Conservation (phyloP, 2,329 filamentous ascomycete species). For the Cryphonectria carpinicola region DNA sequence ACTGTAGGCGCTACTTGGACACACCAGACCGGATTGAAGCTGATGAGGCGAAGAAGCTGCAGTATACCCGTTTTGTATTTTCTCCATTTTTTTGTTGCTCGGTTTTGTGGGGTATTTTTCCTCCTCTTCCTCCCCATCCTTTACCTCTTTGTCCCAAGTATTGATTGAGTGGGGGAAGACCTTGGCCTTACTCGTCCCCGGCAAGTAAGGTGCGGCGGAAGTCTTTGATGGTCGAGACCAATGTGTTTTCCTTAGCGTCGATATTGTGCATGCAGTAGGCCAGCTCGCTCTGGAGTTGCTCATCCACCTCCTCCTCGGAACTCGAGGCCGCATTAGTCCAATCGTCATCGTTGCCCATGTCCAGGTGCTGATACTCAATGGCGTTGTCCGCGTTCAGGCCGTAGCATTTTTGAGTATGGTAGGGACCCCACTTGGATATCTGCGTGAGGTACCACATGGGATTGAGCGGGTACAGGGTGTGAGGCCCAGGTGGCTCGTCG, state of each 20-base stretch:
- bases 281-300: neutral
- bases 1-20: neutral
- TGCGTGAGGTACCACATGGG: neutral
- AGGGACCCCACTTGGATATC: neutral
- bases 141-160: neutral
- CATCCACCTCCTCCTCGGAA: neutral
- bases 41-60: neutral
- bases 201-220: neutral
- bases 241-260: neutral
- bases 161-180: neutral
- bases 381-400: neutral
- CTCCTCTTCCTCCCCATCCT: neutral
- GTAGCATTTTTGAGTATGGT: neutral
- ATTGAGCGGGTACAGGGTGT: neutral
- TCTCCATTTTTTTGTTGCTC: slow-evolving; percentile 1
- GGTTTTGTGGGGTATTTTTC: neutral
- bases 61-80: slow-evolving; percentile 1
- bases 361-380: neutral
- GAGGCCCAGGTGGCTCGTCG: neutral
- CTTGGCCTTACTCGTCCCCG: neutral
- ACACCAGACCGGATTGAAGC: slow-evolving; percentile 4
- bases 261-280: neutral
- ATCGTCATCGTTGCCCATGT: neutral
- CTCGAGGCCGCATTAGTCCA: neutral
- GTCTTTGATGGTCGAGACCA: neutral